Evolutionary conservation across 208 protist species (phyloP).

Genomic region (Trypanosoma conorhini): DNA sequence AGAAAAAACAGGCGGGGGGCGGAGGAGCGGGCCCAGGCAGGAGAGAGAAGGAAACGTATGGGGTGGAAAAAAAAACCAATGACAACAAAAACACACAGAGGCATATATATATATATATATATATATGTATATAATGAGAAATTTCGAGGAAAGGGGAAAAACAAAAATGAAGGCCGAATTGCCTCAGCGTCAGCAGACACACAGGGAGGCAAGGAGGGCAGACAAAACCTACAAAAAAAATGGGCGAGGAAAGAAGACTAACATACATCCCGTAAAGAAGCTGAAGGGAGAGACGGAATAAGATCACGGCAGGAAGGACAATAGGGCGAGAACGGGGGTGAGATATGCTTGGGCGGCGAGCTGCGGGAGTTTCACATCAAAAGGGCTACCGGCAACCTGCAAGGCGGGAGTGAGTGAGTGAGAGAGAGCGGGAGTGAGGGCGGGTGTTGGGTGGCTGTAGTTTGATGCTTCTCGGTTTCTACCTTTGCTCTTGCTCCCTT

Average conservation of each 20-base stretch:
- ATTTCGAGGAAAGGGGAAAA: neutral
- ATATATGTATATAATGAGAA: conserved; percentile 8
- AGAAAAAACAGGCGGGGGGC: no score
- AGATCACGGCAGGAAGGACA: conserved; percentile 1
- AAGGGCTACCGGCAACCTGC: neutral
- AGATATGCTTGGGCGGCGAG: neutral
- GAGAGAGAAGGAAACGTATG: neutral
- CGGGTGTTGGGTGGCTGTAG: neutral
- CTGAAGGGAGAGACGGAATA: neutral
- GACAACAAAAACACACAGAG: conserved; percentile 2
- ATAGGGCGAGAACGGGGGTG: conserved; percentile 7
- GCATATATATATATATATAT: no score
- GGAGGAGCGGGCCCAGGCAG: no score
- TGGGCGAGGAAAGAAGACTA: neutral
- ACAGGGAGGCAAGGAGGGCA: conserved; percentile 6
- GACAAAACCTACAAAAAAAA: neutral
- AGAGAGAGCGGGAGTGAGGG: conserved; percentile 7
- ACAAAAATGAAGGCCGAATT: neutral
- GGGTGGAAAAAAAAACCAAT: neutral
- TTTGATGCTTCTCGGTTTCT: neutral
- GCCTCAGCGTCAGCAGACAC: conserved; percentile 17
- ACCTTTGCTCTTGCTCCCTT: neutral
- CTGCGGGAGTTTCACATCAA: neutral
- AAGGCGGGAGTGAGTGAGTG: neutral
- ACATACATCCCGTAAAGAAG: neutral